These are phyloP conservation scores for Aspergillus fumigatus DNA, from an alignment of 2,329 filamentous ascomycete genomes.

Conservation along the genomic window DNA sequence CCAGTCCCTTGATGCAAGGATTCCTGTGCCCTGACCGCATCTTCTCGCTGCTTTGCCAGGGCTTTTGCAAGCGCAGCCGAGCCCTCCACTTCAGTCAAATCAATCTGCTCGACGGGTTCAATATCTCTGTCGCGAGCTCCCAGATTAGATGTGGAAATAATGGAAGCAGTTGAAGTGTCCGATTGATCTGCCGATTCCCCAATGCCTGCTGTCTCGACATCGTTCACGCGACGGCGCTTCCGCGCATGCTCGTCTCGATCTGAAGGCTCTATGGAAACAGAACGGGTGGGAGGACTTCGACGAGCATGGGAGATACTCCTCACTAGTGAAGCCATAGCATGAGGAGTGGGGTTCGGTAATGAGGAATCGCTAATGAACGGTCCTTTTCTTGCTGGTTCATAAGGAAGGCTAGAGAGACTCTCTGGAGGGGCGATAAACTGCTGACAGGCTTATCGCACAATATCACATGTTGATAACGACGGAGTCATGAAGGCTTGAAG, in stretches of 20 bases:
- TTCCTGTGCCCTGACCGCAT: conserved; percentile 47
- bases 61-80: conserved; percentile 39
- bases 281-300: background rate
- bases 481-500: background rate
- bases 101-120: conserved; percentile 44
- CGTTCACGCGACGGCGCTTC: conserved; percentile 14
- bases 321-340: background rate
- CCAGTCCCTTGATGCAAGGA: conserved; percentile 24
- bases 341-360: background rate
- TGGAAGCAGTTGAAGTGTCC: background rate
- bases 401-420: background rate
- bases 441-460: background rate
- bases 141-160: background rate
- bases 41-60: conserved; percentile 50
- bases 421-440: background rate
- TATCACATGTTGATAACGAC: conserved; percentile 5
- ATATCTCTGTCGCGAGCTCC: conserved; percentile 2
- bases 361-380: background rate
- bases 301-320: background rate
- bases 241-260: conserved; percentile 1
- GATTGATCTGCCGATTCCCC: background rate
- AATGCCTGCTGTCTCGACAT: background rate
- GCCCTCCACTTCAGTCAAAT: conserved; percentile 45
- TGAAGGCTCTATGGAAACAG: conserved; percentile 1
- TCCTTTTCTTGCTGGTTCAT: background rate